Percentiles rank a stretch among this genome's conserved stretches.
phyloP scores from a whole-genome alignment of 768 basidiomycete species.

The Grammothele lineata region DNA sequence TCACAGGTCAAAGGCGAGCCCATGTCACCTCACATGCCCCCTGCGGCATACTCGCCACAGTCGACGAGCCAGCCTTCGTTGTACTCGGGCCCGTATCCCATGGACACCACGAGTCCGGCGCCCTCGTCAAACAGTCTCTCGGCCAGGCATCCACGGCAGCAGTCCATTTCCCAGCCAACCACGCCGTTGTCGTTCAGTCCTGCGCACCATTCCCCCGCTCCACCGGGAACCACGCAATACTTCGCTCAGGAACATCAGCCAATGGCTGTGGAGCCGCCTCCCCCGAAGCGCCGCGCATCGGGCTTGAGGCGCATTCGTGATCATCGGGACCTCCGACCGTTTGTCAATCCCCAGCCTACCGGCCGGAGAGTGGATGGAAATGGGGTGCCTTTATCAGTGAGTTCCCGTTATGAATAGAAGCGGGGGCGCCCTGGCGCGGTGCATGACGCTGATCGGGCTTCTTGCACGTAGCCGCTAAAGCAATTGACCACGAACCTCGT shows the following conservation, averaged over 20 bases:
- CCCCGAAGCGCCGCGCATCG: conserved; percentile 60
- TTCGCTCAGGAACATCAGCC: conserved; percentile 58
- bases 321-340: conserved; percentile 72
- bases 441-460: no score
- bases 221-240: conserved; percentile 47
- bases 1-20: conserved; percentile 53
- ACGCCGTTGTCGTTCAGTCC: conserved; percentile 71
- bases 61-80: conserved; percentile 32
- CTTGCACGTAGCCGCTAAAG: conserved; percentile 44
- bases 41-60: conserved; percentile 53
- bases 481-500: conserved; percentile 82
- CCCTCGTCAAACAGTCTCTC: conserved; percentile 47
- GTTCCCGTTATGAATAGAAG: conserved; percentile 36
- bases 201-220: conserved; percentile 45
- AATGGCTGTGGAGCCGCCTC: conserved; percentile 65
- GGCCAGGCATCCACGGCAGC: conserved; percentile 43
- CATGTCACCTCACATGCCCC: conserved; percentile 40
- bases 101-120: conserved; percentile 65
- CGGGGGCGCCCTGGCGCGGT: no score
- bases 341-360: conserved; percentile 53
- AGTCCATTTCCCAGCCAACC: conserved; percentile 63
- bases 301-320: conserved; percentile 81
- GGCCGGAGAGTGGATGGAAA: conserved; percentile 76
- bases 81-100: conserved; percentile 48
- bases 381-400: conserved; percentile 77